phyloP scores from a whole-genome alignment of 2,329 filamentous ascomycete genomes.

The Colletotrichum musicola region DNA sequence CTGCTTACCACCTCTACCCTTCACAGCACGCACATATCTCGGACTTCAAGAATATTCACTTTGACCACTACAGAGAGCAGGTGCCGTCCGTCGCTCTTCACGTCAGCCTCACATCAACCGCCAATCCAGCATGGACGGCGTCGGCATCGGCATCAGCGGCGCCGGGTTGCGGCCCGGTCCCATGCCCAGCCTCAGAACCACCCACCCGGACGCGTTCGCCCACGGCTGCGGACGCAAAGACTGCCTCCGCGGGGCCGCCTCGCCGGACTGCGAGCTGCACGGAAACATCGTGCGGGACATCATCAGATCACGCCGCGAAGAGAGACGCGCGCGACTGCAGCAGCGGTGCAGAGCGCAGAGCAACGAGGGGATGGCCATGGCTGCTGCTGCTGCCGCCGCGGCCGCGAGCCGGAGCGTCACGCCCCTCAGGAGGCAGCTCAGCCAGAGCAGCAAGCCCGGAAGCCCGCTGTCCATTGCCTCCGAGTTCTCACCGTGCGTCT shows the following conservation, averaged over 20 bases:
- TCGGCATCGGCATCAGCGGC: neutral
- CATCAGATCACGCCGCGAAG: constrained; percentile 31
- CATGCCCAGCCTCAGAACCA: constrained; percentile 15
- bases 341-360: constrained; percentile 30
- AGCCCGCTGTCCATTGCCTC: constrained; percentile 26
- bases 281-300: constrained; percentile 31
- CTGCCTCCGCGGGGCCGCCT: constrained; percentile 20
- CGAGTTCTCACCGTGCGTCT: constrained; percentile 32
- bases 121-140: constrained; percentile 9
- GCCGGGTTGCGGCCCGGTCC: constrained; percentile 7
- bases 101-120: neutral
- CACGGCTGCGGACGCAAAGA: constrained; percentile 21
- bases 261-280: constrained; percentile 27
- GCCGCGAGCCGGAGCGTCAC: constrained; percentile 28
- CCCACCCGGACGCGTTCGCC: constrained; percentile 11
- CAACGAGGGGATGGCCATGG: constrained; percentile 14
- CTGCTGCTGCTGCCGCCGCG: neutral
- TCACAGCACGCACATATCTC: constrained; percentile 5
- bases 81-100: constrained; percentile 7
- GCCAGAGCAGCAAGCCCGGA: constrained; percentile 33
- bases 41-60: constrained; percentile 1
- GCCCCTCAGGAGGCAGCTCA: constrained; percentile 29
- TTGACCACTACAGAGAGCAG: constrained; percentile 9
- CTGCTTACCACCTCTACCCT: neutral
- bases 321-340: constrained; percentile 30